Base-by-base conservation (phyloP, 1,284 basidiomycete species). In the Papiliotrema laurentii region DNA sequence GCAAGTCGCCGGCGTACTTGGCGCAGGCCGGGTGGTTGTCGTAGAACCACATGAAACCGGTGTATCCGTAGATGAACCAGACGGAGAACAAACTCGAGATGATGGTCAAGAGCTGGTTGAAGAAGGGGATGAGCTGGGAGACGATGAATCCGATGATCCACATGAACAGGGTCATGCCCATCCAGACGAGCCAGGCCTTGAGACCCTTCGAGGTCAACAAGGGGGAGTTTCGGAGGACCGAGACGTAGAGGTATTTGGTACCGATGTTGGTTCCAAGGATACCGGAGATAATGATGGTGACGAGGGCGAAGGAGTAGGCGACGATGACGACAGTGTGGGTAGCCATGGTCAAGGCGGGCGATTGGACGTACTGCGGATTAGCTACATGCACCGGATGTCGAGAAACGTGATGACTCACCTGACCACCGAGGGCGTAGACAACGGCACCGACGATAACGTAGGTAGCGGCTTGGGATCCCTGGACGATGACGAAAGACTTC, bases 61-160 rank as follows among this genome's bases (percentile, higher is more conserved):
- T 55, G n/a, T 58, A 53, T 37, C 68, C 69, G 42, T 58, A 69
- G 21, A 64, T 59, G 57, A 65, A 69, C 68, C 68, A 68, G 5
- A 63, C 63, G 24, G 60, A 64, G 62, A 68, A 68, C 35, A 71
- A 51, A 31, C 63, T 56, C 18, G 61, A 66, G 42, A 70, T 60
- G 49, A 71, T 67, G 27, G 66, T 69, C 24, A 71, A 53, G 44
- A 71, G 63, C 38, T 67, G 56, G 55, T 69, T 71, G 64, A 71
- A 71, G 58, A 70, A 70, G 46, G 66, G 66, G 34, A 69, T 66
- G 43, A 69, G 55, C 47, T 68, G 61, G 25, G 64, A 59, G 44
- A 69, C 50, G 48, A 70, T 47, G 53, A 67, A 71, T 11, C 61
- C 69, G 40, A 61, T 50, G 41, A 61, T 55, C 69, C 69, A 71